A percentile compares a stretch with the other conserved stretches of the same genome.
phyloP scores from a whole-genome alignment of 345 rosid species.

The Ceriops zippeliana region DNA sequence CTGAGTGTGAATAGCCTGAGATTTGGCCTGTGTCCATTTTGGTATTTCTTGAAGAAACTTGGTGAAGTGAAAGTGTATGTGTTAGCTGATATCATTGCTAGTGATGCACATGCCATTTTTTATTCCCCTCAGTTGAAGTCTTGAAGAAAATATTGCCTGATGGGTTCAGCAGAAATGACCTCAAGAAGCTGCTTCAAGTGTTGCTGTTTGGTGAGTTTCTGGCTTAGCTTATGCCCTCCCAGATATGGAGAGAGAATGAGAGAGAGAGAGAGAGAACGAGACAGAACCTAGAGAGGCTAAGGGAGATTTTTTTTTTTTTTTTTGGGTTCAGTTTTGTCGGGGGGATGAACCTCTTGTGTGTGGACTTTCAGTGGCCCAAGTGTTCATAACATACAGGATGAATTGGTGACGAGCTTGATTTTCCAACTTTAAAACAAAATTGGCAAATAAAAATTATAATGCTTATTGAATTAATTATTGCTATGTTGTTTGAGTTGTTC shows the following conservation, averaged over 20 bases:
- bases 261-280: not conserved
- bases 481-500: no score
- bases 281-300: not conserved
- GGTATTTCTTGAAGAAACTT: slow-evolving; percentile 28
- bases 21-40: slow-evolving; percentile 14
- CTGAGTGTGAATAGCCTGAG: slow-evolving; percentile 38
- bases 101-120: slow-evolving; percentile 58
- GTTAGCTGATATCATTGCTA: slow-evolving; percentile 58
- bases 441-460: no score
- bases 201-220: not conserved
- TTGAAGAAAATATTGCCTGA: not conserved
- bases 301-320: not conserved
- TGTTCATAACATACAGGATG: not conserved
- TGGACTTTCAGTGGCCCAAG: slow-evolving; percentile 7
- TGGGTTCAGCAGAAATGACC: not conserved
- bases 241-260: not conserved
- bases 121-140: not conserved
- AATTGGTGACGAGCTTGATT: no score
- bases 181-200: not conserved
- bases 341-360: slow-evolving; percentile 13
- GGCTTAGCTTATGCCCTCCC: not conserved
- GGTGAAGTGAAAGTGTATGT: slow-evolving; percentile 51
- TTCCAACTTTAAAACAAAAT: no score
- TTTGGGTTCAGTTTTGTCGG: not conserved
- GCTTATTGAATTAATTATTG: no score